A percentile compares a stretch with the other conserved stretches of the same genome.
Evolutionary conservation across 768 basidiomycete genomes (phyloP).

Genomic region (Lactarius psammicola): DNA sequence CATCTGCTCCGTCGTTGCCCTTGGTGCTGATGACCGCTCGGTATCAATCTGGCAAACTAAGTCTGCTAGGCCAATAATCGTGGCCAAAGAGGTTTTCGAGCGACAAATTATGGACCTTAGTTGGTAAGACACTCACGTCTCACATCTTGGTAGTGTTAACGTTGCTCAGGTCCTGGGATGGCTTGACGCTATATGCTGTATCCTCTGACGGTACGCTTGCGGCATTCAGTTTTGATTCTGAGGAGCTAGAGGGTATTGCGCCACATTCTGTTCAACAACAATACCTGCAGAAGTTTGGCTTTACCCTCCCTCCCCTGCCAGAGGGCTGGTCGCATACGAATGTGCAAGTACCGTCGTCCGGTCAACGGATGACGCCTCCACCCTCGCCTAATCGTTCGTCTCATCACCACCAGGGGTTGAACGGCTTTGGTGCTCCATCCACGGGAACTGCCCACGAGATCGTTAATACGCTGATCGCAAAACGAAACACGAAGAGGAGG

Average conservation of each 20-base stretch:
- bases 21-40: constrained; percentile 91
- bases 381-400: constrained; percentile 44
- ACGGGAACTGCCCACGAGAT: constrained; percentile 46
- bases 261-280: constrained; percentile 69
- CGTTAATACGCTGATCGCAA: constrained; percentile 66
- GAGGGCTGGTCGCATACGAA: constrained; percentile 63
- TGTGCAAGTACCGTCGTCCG: constrained; percentile 23
- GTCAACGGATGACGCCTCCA: constrained; percentile 44
- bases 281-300: constrained; percentile 81
- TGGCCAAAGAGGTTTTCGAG: constrained; percentile 92
- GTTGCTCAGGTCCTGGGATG: constrained; percentile 79
- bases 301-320: constrained; percentile 62
- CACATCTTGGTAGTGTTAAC: constrained; percentile 8
- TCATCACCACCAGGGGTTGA: constrained; percentile 37
- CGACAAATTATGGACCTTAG: constrained; percentile 93
- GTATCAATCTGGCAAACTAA: constrained; percentile 98
- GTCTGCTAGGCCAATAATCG: constrained; percentile 84
- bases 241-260: constrained; percentile 80
- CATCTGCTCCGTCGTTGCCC: constrained; percentile 87
- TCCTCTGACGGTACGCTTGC: constrained; percentile 95
- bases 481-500: constrained; percentile 55
- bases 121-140: constrained; percentile 56
- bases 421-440: constrained; percentile 41
- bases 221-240: constrained; percentile 77
- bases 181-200: constrained; percentile 87